A percentile compares a stretch with the other conserved stretches of the same genome.
phyloP scores from a whole-genome alignment of 2,329 filamentous ascomycete species.

The Aureobasidium leucospermi region DNA sequence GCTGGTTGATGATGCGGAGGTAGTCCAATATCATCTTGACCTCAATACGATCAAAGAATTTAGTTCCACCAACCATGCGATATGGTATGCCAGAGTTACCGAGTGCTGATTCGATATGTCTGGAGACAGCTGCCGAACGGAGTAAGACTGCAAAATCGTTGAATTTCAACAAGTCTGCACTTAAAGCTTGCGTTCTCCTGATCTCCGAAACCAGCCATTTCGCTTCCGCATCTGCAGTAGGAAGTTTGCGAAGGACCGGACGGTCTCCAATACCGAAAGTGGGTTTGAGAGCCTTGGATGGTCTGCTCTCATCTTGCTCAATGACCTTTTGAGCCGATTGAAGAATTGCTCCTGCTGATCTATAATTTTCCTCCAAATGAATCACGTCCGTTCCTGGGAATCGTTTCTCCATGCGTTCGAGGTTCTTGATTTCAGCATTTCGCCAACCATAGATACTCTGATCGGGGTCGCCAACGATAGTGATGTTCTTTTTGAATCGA shows the following conservation, averaged over 20 bases:
- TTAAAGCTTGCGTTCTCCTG: slow-evolving; percentile 60
- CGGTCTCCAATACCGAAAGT: slow-evolving; percentile 72
- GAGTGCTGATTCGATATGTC: slow-evolving; percentile 76
- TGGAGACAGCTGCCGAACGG: slow-evolving; percentile 73
- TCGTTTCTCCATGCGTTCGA: slow-evolving; percentile 67
- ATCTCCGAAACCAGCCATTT: slow-evolving; percentile 86
- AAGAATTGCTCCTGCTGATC: slow-evolving; percentile 81
- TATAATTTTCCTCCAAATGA: slow-evolving; percentile 87
- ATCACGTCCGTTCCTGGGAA: slow-evolving; percentile 75
- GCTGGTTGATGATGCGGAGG: slow-evolving; percentile 74
- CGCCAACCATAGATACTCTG: slow-evolving; percentile 98
- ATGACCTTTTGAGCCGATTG: slow-evolving; percentile 76
- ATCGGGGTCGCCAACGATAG: slow-evolving; percentile 92
- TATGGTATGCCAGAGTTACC: slow-evolving; percentile 79
- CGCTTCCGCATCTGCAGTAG: slow-evolving; percentile 64
- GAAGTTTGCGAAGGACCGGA: slow-evolving; percentile 72
- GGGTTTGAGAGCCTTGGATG: slow-evolving; percentile 70
- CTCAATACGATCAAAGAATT: slow-evolving; percentile 87
- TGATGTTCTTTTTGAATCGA: slow-evolving; percentile 65
- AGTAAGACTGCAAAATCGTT: slow-evolving; percentile 81
- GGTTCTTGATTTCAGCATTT: slow-evolving; percentile 83
- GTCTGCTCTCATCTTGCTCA: slow-evolving; percentile 76
- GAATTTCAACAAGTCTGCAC: slow-evolving; percentile 63
- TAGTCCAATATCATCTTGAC: slow-evolving; percentile 86
- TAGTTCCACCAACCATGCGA: slow-evolving; percentile 82